A percentile compares a stretch with the other conserved stretches of the same genome.
Evolutionary conservation across 2,329 filamentous ascomycete species (phyloP).

Genomic region (Microsporum canis): DNA sequence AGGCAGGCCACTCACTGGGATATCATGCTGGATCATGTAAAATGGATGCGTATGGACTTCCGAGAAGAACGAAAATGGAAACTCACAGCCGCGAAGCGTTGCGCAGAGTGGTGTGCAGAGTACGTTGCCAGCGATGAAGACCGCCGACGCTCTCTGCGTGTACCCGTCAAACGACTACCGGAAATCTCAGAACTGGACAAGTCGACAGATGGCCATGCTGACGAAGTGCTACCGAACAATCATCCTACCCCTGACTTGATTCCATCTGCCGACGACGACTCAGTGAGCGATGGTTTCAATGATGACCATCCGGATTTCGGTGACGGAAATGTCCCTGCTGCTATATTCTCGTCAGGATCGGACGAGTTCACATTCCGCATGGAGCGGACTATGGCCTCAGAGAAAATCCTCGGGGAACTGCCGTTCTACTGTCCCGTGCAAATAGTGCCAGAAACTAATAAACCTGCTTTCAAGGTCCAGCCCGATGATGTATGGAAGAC

Average conservation of each 20-base stretch:
- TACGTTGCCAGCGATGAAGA: conserved; percentile 59
- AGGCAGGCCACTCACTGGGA: conserved; percentile 74
- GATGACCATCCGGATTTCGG: conserved; percentile 36
- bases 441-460: conserved; percentile 47
- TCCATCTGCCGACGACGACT: conserved; percentile 52
- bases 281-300: conserved; percentile 37
- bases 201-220: conserved; percentile 5
- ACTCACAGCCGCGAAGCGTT: conserved; percentile 61
- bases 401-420: conserved; percentile 67
- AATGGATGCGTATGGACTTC: conserved; percentile 97
- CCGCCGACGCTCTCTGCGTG: conserved; percentile 56
- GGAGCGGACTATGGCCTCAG: conserved; percentile 59
- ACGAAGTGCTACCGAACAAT: conserved; percentile 23
- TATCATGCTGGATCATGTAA: conserved; percentile 77
- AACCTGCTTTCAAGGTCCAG: conserved; percentile 47
- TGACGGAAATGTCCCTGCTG: conserved; percentile 51
- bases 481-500: conserved; percentile 63
- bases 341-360: conserved; percentile 70
- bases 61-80: conserved; percentile 93
- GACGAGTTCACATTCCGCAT: conserved; percentile 74
- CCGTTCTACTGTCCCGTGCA: conserved; percentile 60
- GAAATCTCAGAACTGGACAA: conserved; percentile 13
- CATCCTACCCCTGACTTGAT: conserved; percentile 58
- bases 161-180: conserved; percentile 36
- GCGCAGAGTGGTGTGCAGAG: conserved; percentile 73